These are phyloP conservation scores for Lactarius trivialis DNA, from an alignment of 768 basidiomycete genomes.

Conservation along the genomic window DNA sequence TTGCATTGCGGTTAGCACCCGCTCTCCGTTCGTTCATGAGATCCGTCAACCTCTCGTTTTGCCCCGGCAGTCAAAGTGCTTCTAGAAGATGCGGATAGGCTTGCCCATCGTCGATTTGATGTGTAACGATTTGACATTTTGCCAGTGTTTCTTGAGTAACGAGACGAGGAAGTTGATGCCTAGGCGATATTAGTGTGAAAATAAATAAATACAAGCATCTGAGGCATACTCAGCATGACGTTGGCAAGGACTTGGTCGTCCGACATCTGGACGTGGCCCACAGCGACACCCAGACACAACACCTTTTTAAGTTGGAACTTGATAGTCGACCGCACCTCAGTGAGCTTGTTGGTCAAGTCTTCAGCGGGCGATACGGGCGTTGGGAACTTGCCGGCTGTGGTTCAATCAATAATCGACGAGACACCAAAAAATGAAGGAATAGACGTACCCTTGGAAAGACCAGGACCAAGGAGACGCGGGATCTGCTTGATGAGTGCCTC, in stretches of 20 bases:
- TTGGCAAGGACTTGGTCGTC: conserved; percentile 96
- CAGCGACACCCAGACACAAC: conserved; percentile 96
- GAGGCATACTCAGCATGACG: conserved; percentile 84
- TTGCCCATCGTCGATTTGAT: conserved; percentile 99
- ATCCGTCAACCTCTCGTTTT: conserved; percentile 21
- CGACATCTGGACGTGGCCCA: conserved; percentile 95
- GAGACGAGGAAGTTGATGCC: conserved; percentile 99
- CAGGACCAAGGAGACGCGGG: conserved; percentile 97
- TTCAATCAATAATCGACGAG: background rate
- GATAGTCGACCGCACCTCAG: conserved; percentile 96
- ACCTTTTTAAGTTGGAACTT: conserved; percentile 99
- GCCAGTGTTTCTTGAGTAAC: conserved; percentile 99
- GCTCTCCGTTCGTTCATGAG: conserved; percentile 26
- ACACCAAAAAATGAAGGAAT: background rate
- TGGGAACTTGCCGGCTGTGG: conserved; percentile 95
- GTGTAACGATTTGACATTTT: conserved; percentile 98
- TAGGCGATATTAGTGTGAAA: conserved; percentile 27
- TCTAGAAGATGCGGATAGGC: conserved; percentile 88
- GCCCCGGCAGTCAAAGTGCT: conserved; percentile 15
- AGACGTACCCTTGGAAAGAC: conserved; percentile 90
- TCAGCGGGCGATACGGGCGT: conserved; percentile 92
- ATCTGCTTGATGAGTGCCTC: conserved; percentile 99
- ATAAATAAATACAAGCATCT: background rate
- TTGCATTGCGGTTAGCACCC: conserved; percentile 56
- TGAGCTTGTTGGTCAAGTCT: conserved; percentile 84